Evolutionary conservation across 768 basidiomycete genomes (phyloP), one percentile per base, ranked within the genome.

Genomic region (Omphalotus guepiniiformis): DNA sequence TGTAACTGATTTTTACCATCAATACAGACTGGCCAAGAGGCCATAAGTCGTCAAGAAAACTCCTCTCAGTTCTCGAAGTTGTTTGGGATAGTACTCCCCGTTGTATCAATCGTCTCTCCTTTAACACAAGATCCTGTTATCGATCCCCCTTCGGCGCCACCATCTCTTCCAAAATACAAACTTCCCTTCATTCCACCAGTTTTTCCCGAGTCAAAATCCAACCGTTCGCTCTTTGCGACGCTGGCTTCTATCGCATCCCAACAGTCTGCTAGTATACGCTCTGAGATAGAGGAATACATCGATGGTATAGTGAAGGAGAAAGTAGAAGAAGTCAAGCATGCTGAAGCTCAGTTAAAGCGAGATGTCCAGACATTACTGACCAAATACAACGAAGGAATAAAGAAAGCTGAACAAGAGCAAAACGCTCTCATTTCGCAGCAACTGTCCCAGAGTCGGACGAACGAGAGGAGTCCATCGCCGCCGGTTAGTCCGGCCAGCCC

Each of bases 121-220:
- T 19, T 39, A 9, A 21, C 38, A 12, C 28, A 36, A 47, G 38
- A 38, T n/a, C 23, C 23, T 39, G n/a, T n/a, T n/a, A n/a, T n/a
- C n/a, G 44, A 46, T 26, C 28, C 44, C 4, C 22, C 19, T 5
- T 47, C 38, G 30, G 19, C 46, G 7, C 23, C 18, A 41, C 15
- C 35, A 16, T 53, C 57, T 43, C 5, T 47, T 8, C 46, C 46
- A 18, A 39, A 28, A 30, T 47, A 47, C 18, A 38, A 53, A 7
- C 65, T 71, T 32, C 57, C 60, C 27, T 47, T 74, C 47, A 70
- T 73, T 29, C 63, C 72, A 4, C 64, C 80, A 36, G 73, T 80
- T 51, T 72, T 73, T 32, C 78, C 79, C 6, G 67, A 72, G 9
- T 78, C 78, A 57, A 63, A 71, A 4, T 74, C 78, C 8, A 68